Conservation (phyloP, 2,329 filamentous ascomycete genomes). For the Pseudocercospora fuligena region DNA sequence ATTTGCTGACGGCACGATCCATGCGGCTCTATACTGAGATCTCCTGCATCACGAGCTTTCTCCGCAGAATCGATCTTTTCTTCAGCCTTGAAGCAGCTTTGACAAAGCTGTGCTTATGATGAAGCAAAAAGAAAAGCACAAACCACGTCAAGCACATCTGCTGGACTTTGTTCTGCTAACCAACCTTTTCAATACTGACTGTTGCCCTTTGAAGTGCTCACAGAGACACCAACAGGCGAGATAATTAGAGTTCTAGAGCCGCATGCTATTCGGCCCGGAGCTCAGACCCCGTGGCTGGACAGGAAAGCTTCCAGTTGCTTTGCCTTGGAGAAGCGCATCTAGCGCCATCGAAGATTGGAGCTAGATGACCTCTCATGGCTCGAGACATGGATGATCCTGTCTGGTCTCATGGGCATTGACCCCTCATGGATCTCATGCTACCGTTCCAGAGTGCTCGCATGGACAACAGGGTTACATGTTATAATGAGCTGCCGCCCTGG, state of each 20-base stretch:
- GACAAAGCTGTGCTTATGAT: no score
- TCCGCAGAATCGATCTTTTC: neutral
- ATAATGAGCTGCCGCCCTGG: constrained; percentile 4
- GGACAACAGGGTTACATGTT: constrained; percentile 10
- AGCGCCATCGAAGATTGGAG: constrained; percentile 12
- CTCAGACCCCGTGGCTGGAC: constrained; percentile 12
- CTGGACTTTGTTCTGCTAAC: neutral
- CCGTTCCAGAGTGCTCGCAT: constrained; percentile 14
- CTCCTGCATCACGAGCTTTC: constrained; percentile 1
- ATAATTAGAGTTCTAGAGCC: neutral
- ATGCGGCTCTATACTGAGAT: neutral
- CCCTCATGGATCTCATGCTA: constrained; percentile 10
- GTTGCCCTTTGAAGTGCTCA: neutral
- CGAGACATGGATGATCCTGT: neutral
- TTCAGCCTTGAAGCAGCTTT: no score
- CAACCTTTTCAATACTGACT: neutral
- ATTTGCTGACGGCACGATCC: neutral
- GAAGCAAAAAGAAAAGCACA: neutral
- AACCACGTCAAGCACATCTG: neutral
- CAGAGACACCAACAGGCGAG: neutral
- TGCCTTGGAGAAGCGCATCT: constrained; percentile 16
- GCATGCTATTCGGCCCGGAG: constrained; percentile 22
- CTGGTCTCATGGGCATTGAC: constrained; percentile 3
- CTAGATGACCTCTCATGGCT: constrained; percentile 10
- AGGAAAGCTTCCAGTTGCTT: constrained; percentile 16